Evolutionary conservation across 352 stramenopile genomes (phyloP).

Genomic region (Globisporangium emineosum): DNA sequence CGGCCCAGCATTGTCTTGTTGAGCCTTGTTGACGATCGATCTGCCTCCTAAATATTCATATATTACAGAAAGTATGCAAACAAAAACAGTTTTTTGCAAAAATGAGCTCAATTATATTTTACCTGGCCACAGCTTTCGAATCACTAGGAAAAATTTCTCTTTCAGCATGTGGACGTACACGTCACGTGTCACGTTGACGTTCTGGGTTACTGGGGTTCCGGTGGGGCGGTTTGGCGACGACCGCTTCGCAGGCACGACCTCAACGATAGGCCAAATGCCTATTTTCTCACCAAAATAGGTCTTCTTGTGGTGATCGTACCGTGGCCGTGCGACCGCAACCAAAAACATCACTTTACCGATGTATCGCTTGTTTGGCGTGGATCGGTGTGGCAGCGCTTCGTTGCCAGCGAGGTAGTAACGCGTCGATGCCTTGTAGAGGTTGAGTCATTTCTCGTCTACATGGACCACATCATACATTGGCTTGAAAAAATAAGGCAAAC

Average conservation of each 20-base stretch:
- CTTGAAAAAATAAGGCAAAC: neutral
- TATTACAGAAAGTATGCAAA: neutral
- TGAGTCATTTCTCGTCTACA: neutral
- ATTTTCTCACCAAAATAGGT: constrained; percentile 2
- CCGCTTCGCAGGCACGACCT: neutral
- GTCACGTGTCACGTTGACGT: neutral
- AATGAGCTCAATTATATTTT: neutral
- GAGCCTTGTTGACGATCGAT: neutral
- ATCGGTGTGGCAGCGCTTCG: neutral
- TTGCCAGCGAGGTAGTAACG: neutral
- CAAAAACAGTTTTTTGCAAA: neutral
- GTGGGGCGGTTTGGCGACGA: neutral
- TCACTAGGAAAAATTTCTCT: neutral
- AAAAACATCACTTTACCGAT: constrained; percentile 10
- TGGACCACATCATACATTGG: neutral
- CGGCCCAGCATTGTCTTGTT: constrained; percentile 7
- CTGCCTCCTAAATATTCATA: neutral
- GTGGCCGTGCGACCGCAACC: neutral
- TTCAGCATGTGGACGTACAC: neutral
- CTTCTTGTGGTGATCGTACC: neutral
- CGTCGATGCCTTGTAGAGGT: neutral
- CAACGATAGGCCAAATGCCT: neutral
- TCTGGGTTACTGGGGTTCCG: neutral
- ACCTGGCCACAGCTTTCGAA: neutral
- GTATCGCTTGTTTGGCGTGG: neutral